Percentiles rank a stretch among this genome's conserved stretches.
Evolutionary conservation across 2,329 filamentous ascomycete genomes (phyloP).

Genomic region (Beauveria caledonica): DNA sequence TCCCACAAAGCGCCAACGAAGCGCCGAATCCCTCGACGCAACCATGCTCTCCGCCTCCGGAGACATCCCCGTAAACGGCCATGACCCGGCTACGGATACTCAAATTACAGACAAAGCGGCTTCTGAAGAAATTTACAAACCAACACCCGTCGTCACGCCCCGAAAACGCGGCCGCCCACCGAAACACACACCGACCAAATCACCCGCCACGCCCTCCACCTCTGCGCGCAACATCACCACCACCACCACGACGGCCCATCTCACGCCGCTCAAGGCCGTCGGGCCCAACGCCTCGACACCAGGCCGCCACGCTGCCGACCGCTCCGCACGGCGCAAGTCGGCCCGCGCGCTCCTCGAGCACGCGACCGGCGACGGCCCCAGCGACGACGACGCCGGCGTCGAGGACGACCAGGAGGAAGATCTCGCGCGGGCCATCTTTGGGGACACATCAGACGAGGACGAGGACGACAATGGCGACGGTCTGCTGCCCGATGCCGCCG

Average conservation of each 20-base stretch:
- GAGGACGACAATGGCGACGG: slow-evolving; percentile 10
- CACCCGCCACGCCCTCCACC: slow-evolving; percentile 27
- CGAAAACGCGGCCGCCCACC: slow-evolving; percentile 26
- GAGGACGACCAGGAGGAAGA: slow-evolving; percentile 52
- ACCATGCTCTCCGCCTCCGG: not conserved
- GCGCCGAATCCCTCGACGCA: not conserved
- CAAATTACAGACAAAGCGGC: not conserved
- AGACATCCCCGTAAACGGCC: not conserved
- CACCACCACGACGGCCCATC: slow-evolving; percentile 22
- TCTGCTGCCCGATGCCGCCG: not conserved
- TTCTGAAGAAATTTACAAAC: not conserved
- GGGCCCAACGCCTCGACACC: slow-evolving; percentile 44
- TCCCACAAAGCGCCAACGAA: slow-evolving; percentile 7
- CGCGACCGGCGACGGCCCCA: slow-evolving; percentile 52
- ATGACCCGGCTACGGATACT: not conserved
- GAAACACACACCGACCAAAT: slow-evolving; percentile 18
- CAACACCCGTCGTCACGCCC: slow-evolving; percentile 25
- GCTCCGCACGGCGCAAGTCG: slow-evolving; percentile 81
- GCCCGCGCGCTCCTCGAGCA: slow-evolving; percentile 67
- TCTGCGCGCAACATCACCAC: slow-evolving; percentile 13
- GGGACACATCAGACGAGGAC: slow-evolving; percentile 32
- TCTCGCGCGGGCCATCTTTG: slow-evolving; percentile 61
- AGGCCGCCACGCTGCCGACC: slow-evolving; percentile 63
- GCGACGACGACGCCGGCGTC: slow-evolving; percentile 64
- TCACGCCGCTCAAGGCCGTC: slow-evolving; percentile 31